These are phyloP conservation scores for Adiantum capillusveneris DNA, from an alignment of 75 land plant species.

Conservation along the genomic window DNA sequence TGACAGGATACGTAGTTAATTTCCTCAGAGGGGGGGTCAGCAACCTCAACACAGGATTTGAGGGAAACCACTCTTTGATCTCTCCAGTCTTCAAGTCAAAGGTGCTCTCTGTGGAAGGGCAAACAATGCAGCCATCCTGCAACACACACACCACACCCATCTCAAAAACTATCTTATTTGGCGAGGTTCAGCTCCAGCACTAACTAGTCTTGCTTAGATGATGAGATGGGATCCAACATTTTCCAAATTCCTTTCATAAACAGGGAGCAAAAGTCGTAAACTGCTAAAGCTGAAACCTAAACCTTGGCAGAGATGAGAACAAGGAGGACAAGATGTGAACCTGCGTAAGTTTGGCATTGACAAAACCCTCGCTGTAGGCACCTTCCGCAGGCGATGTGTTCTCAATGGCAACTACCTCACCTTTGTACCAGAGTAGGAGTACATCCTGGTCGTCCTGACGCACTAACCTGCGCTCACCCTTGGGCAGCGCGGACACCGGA, in stretches of 20 bases:
- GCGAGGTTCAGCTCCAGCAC: no score
- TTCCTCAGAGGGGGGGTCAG: conserved; percentile 68
- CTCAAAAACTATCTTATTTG: no score
- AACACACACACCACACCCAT: conserved; percentile 1
- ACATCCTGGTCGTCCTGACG: conserved; percentile 80
- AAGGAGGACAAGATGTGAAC: conserved; percentile 18
- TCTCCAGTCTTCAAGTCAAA: conserved; percentile 83
- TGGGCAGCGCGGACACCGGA: conserved; percentile 78
- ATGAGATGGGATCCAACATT: no score
- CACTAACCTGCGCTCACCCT: conserved; percentile 83
- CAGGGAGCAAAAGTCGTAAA: no score
- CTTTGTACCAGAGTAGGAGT: conserved; percentile 84
- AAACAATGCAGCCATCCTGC: conserved; percentile 94
- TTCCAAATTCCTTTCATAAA: no score
- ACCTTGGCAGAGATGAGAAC: conserved; percentile 4
- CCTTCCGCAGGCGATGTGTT: conserved; percentile 96
- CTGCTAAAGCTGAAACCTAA: no score
- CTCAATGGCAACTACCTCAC: conserved; percentile 78
- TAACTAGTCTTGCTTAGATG: no score
- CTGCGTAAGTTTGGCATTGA: conserved; percentile 95
- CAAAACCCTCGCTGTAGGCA: conserved; percentile 82
- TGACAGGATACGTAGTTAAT: conserved; percentile 63
- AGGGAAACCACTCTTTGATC: conserved; percentile 94
- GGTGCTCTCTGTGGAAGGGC: conserved; percentile 92
- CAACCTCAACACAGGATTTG: conserved; percentile 74